These are phyloP conservation scores for Psophocarpus tetragonolobus DNA, from an alignment of 306 rosid genomes.

Conservation along the genomic window DNA sequence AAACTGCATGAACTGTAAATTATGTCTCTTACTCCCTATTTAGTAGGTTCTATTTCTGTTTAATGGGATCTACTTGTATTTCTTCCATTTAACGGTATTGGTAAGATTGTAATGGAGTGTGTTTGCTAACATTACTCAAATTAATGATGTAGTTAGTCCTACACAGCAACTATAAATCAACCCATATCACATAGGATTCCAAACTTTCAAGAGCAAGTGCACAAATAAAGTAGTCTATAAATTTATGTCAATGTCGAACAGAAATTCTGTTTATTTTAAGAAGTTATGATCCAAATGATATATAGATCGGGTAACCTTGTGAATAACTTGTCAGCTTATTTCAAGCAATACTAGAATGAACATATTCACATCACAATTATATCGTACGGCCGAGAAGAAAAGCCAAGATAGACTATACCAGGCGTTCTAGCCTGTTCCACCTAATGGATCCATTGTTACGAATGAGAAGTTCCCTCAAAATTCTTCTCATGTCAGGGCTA, in stretches of 20 bases:
- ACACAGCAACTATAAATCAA: background rate
- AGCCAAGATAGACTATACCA: slow-evolving; percentile 53
- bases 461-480: slow-evolving; percentile 88
- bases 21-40: background rate
- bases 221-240: background rate
- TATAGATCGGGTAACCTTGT: background rate
- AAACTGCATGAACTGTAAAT: background rate
- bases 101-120: background rate
- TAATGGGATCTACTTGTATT: background rate
- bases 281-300: slow-evolving; percentile 18
- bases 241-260: background rate
- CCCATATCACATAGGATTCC: background rate
- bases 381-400: slow-evolving; percentile 4
- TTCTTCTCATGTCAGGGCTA: slow-evolving; percentile 94
- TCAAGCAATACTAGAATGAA: slow-evolving; percentile 9
- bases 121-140: background rate
- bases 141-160: background rate
- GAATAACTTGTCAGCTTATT: slow-evolving; percentile 5
- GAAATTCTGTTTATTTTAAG: background rate
- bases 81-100: background rate
- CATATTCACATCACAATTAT: slow-evolving; percentile 17
- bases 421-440: slow-evolving; percentile 95
- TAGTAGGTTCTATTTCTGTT: background rate
- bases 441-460: slow-evolving; percentile 84
- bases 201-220: background rate